Base-by-base conservation (phyloP, 2,329 filamentous ascomycete genomes). In the Leptographium flavum region DNA sequence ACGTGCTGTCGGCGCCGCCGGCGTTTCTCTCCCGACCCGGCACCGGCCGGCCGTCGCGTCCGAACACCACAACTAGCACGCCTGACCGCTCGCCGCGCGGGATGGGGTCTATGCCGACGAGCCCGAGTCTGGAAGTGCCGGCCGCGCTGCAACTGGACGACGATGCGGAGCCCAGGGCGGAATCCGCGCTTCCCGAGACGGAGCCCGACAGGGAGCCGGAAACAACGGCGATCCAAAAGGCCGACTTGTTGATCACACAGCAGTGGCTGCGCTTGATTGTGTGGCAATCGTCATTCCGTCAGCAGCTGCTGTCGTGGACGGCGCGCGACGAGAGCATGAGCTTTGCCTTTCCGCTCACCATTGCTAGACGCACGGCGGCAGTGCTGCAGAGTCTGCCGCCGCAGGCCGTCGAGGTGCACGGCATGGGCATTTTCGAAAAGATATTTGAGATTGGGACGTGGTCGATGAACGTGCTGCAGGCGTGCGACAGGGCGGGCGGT, bases 251-350 rank as follows among this genome's bases (percentile, higher is more conserved):
- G 37, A 72, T 81, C 44, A 83, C 78, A 2, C 80, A 84, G 56
- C 78, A 82, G 54, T 84, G 80, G 80, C 65, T 84, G 5, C 68
- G 75, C 17, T 74, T 78, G 1, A 80, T 83, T 62, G 73, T 83
- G n/a, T 84, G 80, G 80, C 80, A 83, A 53, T 70, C 80, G 2
- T 79, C 78, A 3, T 81, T 81, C 53, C 72, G 74, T 19, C 77
- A 81, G 52, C 75, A 76, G 4, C 71, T 77, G 22, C 65, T 83
- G 19, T 79, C 76, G 28, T 76, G 72, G 28, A 68, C 68, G 3
- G 67, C 76, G 0, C 60, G 66, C 7, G 73, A 82, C 46, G 69
- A 69, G 49, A 71, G 74, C 39, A 74, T 80, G 69, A 73, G 68
- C 30, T 79, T 79, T 60, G 68, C 69, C 28, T 79, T 76, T 45